Conservation (phyloP, 2,329 filamentous ascomycete genomes). For the Coniochaeta prunicola region DNA sequence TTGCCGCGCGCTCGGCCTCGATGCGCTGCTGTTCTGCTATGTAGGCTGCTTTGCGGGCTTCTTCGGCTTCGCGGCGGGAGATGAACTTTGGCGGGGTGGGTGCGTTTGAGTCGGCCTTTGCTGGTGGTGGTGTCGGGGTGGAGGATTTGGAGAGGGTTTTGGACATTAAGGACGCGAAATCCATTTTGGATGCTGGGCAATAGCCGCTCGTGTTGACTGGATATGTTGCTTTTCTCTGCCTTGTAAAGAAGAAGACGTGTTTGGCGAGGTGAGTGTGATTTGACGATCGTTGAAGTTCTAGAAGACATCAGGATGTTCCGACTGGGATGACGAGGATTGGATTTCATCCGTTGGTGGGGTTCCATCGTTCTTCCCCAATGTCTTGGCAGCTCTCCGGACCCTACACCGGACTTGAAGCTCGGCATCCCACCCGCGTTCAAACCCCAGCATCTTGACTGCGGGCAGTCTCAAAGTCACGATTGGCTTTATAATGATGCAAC, state of each 20-base stretch:
- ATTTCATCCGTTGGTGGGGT: background rate
- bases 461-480: background rate
- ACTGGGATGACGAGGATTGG: background rate
- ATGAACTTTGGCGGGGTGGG: conserved; percentile 56
- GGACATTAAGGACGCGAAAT: conserved; percentile 91
- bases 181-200: conserved; percentile 52
- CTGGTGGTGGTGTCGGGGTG: conserved; percentile 10
- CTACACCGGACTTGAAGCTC: background rate
- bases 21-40: conserved; percentile 70
- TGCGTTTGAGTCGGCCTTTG: background rate
- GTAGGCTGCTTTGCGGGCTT: conserved; percentile 73
- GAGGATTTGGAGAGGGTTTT: conserved; percentile 85
- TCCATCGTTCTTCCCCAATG: background rate
- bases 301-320: background rate
- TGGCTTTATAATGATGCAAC: background rate
- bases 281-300: conserved; percentile 4
- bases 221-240: background rate
- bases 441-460: background rate
- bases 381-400: background rate
- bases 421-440: background rate
- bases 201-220: background rate
- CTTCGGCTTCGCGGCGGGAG: conserved; percentile 80
- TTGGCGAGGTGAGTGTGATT: background rate
- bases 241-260: background rate
- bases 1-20: conserved; percentile 63